Evolutionary conservation across 2,329 filamentous ascomycete genomes (phyloP), one percentile per base, ranked within the genome.

Genomic region (Aspergillus glaucus): DNA sequence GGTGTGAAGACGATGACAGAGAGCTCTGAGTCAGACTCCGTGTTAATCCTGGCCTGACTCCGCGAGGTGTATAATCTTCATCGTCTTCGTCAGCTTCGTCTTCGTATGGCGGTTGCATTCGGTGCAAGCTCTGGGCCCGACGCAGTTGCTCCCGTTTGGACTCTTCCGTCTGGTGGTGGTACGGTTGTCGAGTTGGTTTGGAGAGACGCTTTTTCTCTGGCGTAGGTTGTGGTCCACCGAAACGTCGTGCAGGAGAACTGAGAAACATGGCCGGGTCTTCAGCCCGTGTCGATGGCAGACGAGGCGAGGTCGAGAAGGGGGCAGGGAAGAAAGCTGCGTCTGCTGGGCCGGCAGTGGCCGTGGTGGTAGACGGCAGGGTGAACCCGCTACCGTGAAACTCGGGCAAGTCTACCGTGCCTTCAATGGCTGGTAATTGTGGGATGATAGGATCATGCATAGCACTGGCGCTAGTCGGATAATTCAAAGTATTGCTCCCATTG

Each of bases 151-250:
- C 72, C 44, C 73, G 65, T 51, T 70, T 73, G 2, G 68, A 75
- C 50, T 75, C 74, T 56, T 75, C 72, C 1, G 69, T 69, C 50
- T 77, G 74, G 50, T 76, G 72, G 43, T 75, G 69, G 53, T 77
- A 77, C 0, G 74, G 74, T 40, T 74, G 73, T 41, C 72, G 59
- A 7, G 58, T 56, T 30, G 63, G 62, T 19, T 55, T 58, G 30
- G 51, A 55, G 51, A 53, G 58, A 41, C 52, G 58, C 41, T 59
- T 60, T 47, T 55, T 60, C 36, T 60, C 61, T 19, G 63, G 62
- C 4, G 56, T 62, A 3, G 60, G 52, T 36, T 69, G 69, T 19
- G 66, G 62, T 9, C 65, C 66, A 17, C 72, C 72, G 49, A 75
- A 75, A 22, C 73, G 66, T 24, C 73, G 70, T 22, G 73, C 73